Percentiles rank a stretch among this genome's conserved stretches.
Evolutionary conservation across 768 basidiomycete species (phyloP).

Genomic region (Lepiota brunneoincarnata): DNA sequence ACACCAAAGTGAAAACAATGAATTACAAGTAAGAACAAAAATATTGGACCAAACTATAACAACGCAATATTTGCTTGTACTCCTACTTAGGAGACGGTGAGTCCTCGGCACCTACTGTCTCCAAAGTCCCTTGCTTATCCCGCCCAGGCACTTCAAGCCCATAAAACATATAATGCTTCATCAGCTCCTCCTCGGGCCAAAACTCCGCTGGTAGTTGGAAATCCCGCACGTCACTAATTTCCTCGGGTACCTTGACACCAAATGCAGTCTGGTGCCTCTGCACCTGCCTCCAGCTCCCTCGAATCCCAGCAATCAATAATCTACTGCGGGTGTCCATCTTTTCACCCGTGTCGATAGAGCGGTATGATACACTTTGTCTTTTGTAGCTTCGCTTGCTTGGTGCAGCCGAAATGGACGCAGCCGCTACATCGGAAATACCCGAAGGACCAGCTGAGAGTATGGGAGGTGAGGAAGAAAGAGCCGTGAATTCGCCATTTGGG

Average conservation of each 20-base stretch:
- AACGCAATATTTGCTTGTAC: background rate
- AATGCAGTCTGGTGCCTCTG: constrained; percentile 9
- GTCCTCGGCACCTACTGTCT: background rate
- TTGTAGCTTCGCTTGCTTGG: constrained; percentile 25
- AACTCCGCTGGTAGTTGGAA: constrained; percentile 10
- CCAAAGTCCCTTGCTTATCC: background rate
- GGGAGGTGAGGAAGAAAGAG: constrained; percentile 15
- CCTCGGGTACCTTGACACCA: constrained; percentile 9
- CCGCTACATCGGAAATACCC: too few species aligned
- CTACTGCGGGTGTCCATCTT: background rate
- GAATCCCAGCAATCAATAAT: constrained; percentile 6
- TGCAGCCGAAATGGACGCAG: too few species aligned
- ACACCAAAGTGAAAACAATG: background rate
- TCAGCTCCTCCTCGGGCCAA: constrained; percentile 11
- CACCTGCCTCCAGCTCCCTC: constrained; percentile 7
- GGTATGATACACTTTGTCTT: background rate
- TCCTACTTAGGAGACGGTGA: background rate
- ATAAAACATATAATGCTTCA: constrained; percentile 6
- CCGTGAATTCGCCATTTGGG: background rate
- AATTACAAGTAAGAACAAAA: background rate
- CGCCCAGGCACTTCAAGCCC: background rate
- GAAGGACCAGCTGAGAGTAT: background rate
- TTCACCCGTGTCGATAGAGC: constrained; percentile 8
- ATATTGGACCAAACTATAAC: background rate
- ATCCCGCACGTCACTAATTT: constrained; percentile 8